These are phyloP conservation scores for Tuber aestivum DNA, from an alignment of 495 filamentous ascomycete genomes.

Conservation along the genomic window DNA sequence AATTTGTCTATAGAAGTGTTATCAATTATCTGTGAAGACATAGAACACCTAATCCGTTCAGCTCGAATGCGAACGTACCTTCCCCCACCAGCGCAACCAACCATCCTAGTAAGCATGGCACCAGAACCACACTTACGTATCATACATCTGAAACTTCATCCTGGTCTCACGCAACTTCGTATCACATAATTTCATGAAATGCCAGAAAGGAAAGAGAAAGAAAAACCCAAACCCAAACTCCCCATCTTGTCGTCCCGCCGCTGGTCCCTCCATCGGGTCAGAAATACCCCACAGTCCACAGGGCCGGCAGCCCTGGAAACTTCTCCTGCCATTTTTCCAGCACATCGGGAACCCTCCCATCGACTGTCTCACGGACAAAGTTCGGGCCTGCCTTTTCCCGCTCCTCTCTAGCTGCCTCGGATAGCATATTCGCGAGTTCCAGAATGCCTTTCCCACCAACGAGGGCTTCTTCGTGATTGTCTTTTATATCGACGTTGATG, in stretches of 20 bases:
- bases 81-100: neutral
- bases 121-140: neutral
- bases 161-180: neutral
- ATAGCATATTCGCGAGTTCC: constrained; percentile 80
- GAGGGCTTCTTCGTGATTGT: constrained; percentile 94
- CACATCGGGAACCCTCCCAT: constrained; percentile 88
- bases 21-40: neutral
- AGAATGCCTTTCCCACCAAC: constrained; percentile 88
- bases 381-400: constrained; percentile 57
- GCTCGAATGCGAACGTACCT: neutral
- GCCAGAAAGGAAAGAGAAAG: neutral
- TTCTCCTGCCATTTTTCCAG: constrained; percentile 93
- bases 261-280: constrained; percentile 44
- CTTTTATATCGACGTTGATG: constrained; percentile 95
- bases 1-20: neutral
- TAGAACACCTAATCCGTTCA: neutral
- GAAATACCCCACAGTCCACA: constrained; percentile 96
- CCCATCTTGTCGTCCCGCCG: neutral
- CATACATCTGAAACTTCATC: neutral
- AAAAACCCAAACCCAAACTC: constrained; percentile 7
- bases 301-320: constrained; percentile 81
- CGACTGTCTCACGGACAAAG: constrained; percentile 67
- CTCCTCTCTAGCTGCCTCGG: constrained; percentile 74
- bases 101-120: neutral
- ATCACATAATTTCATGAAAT: neutral